Evolutionary conservation across 2,329 filamentous ascomycete species (phyloP).

Genomic region (Aureobasidium pullulans): DNA sequence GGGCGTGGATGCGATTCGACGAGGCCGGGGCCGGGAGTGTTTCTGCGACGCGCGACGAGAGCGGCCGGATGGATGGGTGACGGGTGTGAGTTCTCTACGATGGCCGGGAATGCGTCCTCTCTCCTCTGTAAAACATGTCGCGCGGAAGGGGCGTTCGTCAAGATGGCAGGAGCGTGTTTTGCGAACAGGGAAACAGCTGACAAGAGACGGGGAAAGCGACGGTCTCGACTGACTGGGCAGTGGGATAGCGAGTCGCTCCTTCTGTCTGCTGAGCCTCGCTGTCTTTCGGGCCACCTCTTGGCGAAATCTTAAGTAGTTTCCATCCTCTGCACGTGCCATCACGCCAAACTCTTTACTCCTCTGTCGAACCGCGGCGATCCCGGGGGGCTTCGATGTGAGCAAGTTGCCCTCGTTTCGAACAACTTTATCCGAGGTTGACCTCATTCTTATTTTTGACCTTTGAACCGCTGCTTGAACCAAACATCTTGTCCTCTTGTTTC

Average conservation of each 20-base stretch:
- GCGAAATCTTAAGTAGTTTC: neutral
- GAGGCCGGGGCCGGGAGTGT: neutral
- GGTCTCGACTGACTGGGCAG: conserved; percentile 5
- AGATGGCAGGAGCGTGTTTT: too few species aligned
- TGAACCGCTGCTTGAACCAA: neutral
- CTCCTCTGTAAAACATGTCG: conserved; percentile 8
- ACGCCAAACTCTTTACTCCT: neutral
- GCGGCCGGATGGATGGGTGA: neutral
- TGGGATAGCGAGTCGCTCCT: conserved; percentile 6
- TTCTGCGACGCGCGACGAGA: neutral
- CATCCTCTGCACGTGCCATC: neutral
- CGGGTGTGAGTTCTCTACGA: neutral
- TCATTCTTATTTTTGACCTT: neutral
- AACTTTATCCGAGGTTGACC: neutral
- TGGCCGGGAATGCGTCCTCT: conserved; percentile 1
- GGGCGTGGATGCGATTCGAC: neutral
- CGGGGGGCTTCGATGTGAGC: neutral
- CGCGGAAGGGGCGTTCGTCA: neutral
- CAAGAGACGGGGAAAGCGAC: neutral
- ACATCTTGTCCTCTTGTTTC: conserved; percentile 5
- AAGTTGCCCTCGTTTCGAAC: neutral
- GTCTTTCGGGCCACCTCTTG: neutral
- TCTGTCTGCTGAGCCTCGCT: conserved; percentile 1
- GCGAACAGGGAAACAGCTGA: neutral
- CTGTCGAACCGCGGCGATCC: neutral